phyloP scores from a whole-genome alignment of 768 basidiomycete species.

The Rhodotorula graminis region DNA sequence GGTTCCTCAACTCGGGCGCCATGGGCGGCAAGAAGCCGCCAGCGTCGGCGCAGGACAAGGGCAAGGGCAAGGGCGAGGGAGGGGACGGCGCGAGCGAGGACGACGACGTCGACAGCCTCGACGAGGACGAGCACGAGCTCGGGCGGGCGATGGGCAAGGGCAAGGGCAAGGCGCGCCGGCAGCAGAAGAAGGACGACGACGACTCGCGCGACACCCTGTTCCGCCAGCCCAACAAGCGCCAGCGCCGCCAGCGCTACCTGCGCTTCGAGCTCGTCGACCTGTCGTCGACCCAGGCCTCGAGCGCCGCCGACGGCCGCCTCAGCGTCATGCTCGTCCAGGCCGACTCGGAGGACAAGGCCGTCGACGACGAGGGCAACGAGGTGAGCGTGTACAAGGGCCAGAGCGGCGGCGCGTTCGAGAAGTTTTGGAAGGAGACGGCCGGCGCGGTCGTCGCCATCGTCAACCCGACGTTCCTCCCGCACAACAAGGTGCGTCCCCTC shows the following conservation, averaged over 20 bases:
- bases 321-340: slow-evolving; percentile 83
- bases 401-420: slow-evolving; percentile 86
- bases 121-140: neutral
- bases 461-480: slow-evolving; percentile 75
- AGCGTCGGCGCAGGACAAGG: slow-evolving; percentile 37
- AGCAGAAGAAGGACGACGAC: neutral
- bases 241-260: slow-evolving; percentile 67
- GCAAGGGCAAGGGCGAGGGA: slow-evolving; percentile 37
- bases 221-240: slow-evolving; percentile 33
- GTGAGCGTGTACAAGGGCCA: slow-evolving; percentile 75
- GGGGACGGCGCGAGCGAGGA: slow-evolving; percentile 38
- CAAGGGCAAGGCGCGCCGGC: slow-evolving; percentile 11
- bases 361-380: slow-evolving; percentile 53
- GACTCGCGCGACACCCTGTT: neutral
- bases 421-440: slow-evolving; percentile 73
- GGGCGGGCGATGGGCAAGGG: neutral
- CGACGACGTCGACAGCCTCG: slow-evolving; percentile 36
- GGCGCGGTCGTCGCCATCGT: slow-evolving; percentile 86
- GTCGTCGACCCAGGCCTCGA: slow-evolving; percentile 56
- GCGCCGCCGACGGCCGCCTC: slow-evolving; percentile 76
- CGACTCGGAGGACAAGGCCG: slow-evolving; percentile 56
- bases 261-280: slow-evolving; percentile 80
- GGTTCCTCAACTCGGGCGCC: slow-evolving; percentile 42
- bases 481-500: neutral
- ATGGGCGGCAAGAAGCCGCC: slow-evolving; percentile 42